Evolutionary conservation across 441 rosid species (phyloP).

Genomic region (Croton setiger): DNA sequence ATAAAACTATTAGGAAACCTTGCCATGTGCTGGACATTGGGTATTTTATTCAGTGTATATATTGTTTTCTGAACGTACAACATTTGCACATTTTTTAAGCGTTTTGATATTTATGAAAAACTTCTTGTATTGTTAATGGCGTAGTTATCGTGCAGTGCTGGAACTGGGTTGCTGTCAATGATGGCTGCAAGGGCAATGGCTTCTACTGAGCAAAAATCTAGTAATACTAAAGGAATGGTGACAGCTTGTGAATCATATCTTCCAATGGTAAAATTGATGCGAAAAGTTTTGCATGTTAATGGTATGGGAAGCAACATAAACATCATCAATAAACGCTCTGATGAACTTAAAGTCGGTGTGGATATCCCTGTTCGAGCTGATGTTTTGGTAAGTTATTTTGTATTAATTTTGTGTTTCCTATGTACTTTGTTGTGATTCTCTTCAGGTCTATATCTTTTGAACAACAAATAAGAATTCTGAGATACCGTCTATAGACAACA

Average conservation of each 20-base stretch:
- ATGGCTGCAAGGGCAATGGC: constrained; percentile 87
- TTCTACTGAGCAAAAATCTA: constrained; percentile 18
- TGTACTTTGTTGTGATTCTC: too few relatives aligned
- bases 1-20: constrained; percentile 64
- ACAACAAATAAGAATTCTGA: too few relatives aligned
- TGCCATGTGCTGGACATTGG: constrained; percentile 93
- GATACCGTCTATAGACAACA: too few relatives aligned
- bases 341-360: constrained; percentile 62
- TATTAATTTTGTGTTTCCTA: neutral
- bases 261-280: constrained; percentile 93
- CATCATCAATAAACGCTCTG: constrained; percentile 76
- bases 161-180: constrained; percentile 95
- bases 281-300: constrained; percentile 71
- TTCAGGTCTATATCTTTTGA: too few relatives aligned
- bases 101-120: neutral
- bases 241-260: constrained; percentile 96
- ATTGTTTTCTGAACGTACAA: too few relatives aligned
- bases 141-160: constrained; percentile 61
- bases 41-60: constrained; percentile 41
- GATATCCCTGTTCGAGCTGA: constrained; percentile 79
- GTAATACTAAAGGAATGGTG: constrained; percentile 37
- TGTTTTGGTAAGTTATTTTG: constrained; percentile 60
- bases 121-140: neutral
- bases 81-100: neutral
- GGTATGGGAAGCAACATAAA: constrained; percentile 54